Evolutionary conservation across 371 early-diverging fungal species (phyloP).

Genomic region (Mucor circinelloides): DNA sequence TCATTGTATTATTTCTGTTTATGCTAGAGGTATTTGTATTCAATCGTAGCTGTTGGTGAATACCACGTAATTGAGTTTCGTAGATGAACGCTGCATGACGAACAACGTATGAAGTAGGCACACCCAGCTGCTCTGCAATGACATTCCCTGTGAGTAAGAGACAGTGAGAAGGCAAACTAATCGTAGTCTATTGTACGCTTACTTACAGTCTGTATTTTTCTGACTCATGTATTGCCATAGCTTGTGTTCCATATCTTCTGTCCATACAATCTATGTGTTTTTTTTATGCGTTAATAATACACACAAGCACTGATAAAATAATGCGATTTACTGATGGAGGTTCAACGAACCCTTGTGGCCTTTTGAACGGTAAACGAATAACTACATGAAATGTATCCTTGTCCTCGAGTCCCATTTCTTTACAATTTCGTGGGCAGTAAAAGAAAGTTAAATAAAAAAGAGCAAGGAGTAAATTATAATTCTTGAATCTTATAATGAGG

Average conservation of each 20-base stretch:
- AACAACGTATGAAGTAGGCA: slow-evolving; percentile 59
- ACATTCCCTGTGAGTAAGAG: slow-evolving; percentile 47
- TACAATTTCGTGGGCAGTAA: not conserved
- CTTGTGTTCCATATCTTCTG: slow-evolving; percentile 65
- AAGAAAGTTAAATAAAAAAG: not conserved
- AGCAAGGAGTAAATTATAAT: not conserved
- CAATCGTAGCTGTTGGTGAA: slow-evolving; percentile 55
- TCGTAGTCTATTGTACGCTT: not conserved
- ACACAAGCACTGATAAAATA: not conserved
- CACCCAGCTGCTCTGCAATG: slow-evolving; percentile 59
- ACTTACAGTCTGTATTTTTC: slow-evolving; percentile 63
- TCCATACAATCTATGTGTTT: slow-evolving; percentile 68
- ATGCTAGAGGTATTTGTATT: slow-evolving; percentile 19
- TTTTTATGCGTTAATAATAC: not conserved
- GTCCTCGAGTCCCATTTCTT: not conserved
- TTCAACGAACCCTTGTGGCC: slow-evolving; percentile 60
- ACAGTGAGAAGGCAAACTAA: not conserved
- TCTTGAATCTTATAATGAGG: not conserved
- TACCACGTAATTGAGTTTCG: slow-evolving; percentile 64
- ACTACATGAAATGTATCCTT: slow-evolving; percentile 56
- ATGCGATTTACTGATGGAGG: slow-evolving; percentile 51
- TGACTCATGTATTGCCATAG: slow-evolving; percentile 65
- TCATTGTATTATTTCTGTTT: slow-evolving; percentile 12
- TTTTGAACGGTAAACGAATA: slow-evolving; percentile 55
- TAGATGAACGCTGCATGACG: slow-evolving; percentile 64